Evolutionary conservation across 768 basidiomycete genomes (phyloP).

Genomic region (Podaxis pistillaris): DNA sequence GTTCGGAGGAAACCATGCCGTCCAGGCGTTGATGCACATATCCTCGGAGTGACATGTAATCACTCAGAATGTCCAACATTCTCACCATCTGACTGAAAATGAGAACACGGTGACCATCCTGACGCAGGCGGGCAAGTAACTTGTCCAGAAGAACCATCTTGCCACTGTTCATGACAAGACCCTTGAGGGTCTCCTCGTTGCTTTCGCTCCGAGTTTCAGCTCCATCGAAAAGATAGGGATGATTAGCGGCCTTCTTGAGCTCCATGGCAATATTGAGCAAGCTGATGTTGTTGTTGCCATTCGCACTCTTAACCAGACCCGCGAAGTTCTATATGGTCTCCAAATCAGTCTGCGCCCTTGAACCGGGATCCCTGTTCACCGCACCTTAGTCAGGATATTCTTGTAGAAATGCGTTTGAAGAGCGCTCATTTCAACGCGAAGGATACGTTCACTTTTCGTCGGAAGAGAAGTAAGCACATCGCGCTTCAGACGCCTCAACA

Average conservation of each 20-base stretch:
- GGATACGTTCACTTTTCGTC: conserved; percentile 96
- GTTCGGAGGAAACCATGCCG: conserved; percentile 92
- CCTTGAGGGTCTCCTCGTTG: conserved; percentile 84
- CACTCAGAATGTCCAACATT: conserved; percentile 96
- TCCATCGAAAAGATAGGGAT: conserved; percentile 97
- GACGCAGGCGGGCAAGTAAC: conserved; percentile 83
- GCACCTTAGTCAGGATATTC: conserved; percentile 91
- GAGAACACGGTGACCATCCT: conserved; percentile 93
- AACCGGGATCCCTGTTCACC: conserved; percentile 16
- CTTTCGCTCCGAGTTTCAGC: conserved; percentile 68
- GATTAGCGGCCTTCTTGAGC: conserved; percentile 97
- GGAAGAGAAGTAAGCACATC: conserved; percentile 96
- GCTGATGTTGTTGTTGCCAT: conserved; percentile 88
- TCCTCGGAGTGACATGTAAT: conserved; percentile 89
- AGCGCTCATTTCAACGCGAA: conserved; percentile 95
- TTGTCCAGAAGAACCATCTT: conserved; percentile 99
- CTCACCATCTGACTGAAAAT: conserved; percentile 99
- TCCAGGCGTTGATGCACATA: conserved; percentile 95
- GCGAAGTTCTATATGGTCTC: conserved; percentile 72
- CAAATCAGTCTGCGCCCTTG: conserved; percentile 4
- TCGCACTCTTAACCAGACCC: conserved; percentile 86
- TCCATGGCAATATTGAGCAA: conserved; percentile 99
- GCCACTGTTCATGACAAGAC: conserved; percentile 97
- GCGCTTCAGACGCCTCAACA: conserved; percentile 92
- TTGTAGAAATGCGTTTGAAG: conserved; percentile 99